Percentiles rank a stretch among this genome's conserved stretches.
Evolutionary conservation across 2,329 filamentous ascomycete species (phyloP).

Genomic region (Neofusicoccum parvum): DNA sequence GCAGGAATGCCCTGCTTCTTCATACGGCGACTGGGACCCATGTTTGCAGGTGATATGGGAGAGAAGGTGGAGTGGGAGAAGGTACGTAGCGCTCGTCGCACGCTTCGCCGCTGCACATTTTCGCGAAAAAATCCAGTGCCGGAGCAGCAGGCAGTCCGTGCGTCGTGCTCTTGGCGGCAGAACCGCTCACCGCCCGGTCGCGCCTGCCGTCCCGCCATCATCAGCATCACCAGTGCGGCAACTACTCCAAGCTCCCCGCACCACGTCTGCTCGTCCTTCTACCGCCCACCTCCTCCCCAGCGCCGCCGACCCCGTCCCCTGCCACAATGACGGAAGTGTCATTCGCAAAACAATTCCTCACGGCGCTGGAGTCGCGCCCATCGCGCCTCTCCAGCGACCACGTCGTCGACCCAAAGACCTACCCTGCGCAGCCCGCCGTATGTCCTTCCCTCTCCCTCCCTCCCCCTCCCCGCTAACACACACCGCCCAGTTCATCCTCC

Average conservation of each 20-base stretch:
- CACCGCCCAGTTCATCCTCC: constrained; percentile 67
- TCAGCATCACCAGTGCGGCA: constrained; percentile 1
- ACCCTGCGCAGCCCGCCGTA: constrained; percentile 77
- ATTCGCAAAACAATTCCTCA: constrained; percentile 83
- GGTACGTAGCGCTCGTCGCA: background rate
- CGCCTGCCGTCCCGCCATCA: background rate
- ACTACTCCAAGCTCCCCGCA: background rate
- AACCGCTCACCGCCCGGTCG: background rate
- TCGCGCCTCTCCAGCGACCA: constrained; percentile 85
- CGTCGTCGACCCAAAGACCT: constrained; percentile 80
- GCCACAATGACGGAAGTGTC: constrained; percentile 63
- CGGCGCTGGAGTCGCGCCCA: constrained; percentile 75
- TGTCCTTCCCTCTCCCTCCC: constrained; percentile 32
- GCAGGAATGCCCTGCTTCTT: constrained; percentile 91
- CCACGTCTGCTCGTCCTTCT: background rate
- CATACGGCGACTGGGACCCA: constrained; percentile 91
- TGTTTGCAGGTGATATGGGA: constrained; percentile 46
- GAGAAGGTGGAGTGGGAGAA: background rate
- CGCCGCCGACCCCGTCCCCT: no score
- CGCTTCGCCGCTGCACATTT: constrained; percentile 5
- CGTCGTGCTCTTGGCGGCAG: background rate
- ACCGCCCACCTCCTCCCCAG: background rate
- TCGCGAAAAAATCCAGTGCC: constrained; percentile 1
- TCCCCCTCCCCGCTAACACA: background rate
- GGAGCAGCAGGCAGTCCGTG: background rate